Evolutionary conservation across 2,329 filamentous ascomycete species (phyloP).

Genomic region (Diaporthe caulivora): DNA sequence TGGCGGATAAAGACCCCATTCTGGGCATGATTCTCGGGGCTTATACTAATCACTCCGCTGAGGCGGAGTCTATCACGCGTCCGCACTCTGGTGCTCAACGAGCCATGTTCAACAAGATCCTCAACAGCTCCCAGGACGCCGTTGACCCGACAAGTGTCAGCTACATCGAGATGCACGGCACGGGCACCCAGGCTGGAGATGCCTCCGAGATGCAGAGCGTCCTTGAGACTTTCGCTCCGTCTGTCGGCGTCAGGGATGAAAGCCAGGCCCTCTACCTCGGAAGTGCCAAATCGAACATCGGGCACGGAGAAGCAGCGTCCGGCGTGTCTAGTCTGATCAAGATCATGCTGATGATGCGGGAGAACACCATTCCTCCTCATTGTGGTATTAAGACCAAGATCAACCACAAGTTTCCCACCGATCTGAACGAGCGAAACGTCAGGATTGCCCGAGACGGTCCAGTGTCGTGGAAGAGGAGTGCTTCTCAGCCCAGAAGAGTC

Average conservation of each 20-base stretch:
- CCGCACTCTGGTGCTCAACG: constrained; percentile 18
- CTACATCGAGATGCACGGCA: constrained; percentile 35
- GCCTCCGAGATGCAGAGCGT: constrained; percentile 85
- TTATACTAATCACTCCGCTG: constrained; percentile 30
- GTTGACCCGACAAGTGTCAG: constrained; percentile 75
- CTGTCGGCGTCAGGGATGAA: constrained; percentile 55
- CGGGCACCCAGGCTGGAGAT: constrained; percentile 33
- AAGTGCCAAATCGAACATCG: constrained; percentile 60
- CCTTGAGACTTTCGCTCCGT: constrained; percentile 64
- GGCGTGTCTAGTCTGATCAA: constrained; percentile 42
- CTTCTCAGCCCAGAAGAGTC: constrained; percentile 60
- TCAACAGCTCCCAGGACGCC: constrained; percentile 50
- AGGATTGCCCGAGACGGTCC: constrained; percentile 56
- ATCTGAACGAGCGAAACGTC: constrained; percentile 24
- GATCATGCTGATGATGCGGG: constrained; percentile 41
- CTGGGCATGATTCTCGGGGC: constrained; percentile 45
- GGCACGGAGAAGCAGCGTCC: constrained; percentile 40
- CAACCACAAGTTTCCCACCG: constrained; percentile 45
- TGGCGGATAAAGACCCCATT: constrained; percentile 53
- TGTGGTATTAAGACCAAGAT: constrained; percentile 42
- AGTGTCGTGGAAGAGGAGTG: constrained; percentile 63
- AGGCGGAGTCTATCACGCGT: constrained; percentile 24
- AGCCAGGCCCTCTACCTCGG: constrained; percentile 67
- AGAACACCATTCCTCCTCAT: constrained; percentile 41
- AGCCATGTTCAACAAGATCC: constrained; percentile 20